Conservation (phyloP, 768 basidiomycete species). For the Asterophora lycoperdoides region DNA sequence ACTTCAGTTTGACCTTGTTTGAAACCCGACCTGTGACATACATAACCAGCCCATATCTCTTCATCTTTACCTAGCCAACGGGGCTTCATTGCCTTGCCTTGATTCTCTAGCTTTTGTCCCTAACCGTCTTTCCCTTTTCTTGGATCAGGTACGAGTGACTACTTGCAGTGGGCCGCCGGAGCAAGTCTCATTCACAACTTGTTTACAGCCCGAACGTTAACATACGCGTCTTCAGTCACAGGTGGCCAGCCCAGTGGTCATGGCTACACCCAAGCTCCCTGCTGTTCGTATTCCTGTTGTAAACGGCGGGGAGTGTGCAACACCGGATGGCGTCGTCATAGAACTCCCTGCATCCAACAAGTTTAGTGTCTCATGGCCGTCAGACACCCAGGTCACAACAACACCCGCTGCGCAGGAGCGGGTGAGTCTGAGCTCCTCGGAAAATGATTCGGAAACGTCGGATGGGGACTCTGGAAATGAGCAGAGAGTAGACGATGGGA, state of each 20-base stretch:
- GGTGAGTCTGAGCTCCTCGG: conserved; percentile 39
- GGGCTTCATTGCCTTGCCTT: conserved; percentile 10
- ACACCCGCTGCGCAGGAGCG: conserved; percentile 38
- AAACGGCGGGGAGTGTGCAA: conserved; percentile 37
- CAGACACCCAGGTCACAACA: conserved; percentile 38
- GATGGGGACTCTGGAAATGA: conserved; percentile 37
- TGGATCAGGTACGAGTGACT: not conserved
- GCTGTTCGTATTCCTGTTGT: conserved; percentile 48
- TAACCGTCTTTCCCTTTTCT: not conserved
- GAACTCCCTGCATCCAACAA: conserved; percentile 47
- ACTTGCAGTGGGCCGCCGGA: too few relatives aligned
- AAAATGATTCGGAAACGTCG: conserved; percentile 47
- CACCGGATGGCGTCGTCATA: conserved; percentile 42
- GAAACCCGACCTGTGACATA: conserved; percentile 17
- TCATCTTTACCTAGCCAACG: not conserved
- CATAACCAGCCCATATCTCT: not conserved
- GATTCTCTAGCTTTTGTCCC: not conserved
- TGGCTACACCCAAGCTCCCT: conserved; percentile 38
- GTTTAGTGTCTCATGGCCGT: conserved; percentile 58
- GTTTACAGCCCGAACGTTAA: too few relatives aligned
- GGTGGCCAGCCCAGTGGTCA: conserved; percentile 18
- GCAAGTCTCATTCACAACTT: too few relatives aligned
- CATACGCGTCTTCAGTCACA: not conserved
- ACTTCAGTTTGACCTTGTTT: conserved; percentile 37
- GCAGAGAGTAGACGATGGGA: conserved; percentile 14